Conservation (phyloP, 768 basidiomycete genomes). For the Lactifluus echinatus region DNA sequence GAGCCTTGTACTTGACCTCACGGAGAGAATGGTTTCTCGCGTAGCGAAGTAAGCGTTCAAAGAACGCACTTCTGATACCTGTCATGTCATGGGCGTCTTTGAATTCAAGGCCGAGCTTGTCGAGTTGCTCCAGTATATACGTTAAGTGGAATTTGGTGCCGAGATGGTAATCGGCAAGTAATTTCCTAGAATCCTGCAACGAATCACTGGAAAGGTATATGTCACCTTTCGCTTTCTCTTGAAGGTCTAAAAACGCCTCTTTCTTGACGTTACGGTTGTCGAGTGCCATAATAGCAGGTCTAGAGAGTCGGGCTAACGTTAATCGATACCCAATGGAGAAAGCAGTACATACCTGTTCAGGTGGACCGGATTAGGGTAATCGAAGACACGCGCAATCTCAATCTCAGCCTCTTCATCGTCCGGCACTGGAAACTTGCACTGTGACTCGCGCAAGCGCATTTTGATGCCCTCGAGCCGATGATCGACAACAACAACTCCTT, state of each 20-base stretch:
- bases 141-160: conserved; percentile 42
- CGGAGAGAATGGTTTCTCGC: conserved; percentile 50
- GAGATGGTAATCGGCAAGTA: conserved; percentile 43
- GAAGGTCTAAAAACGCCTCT: conserved; percentile 52
- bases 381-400: conserved; percentile 62
- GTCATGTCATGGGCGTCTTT: conserved; percentile 31
- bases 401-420: conserved; percentile 43
- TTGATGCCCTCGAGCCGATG: conserved; percentile 42
- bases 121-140: conserved; percentile 41
- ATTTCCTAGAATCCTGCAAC: conserved; percentile 35
- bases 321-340: neutral
- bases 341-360: conserved; percentile 52
- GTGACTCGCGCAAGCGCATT: conserved; percentile 63
- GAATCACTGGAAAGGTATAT: conserved; percentile 55
- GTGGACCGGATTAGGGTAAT: conserved; percentile 49
- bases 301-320: conserved; percentile 23
- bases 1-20: conserved; percentile 65
- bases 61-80: conserved; percentile 46
- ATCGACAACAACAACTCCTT: conserved; percentile 72
- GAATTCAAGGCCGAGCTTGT: conserved; percentile 41
- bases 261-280: conserved; percentile 62
- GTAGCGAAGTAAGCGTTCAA: conserved; percentile 46
- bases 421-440: conserved; percentile 62
- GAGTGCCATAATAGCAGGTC: conserved; percentile 68
- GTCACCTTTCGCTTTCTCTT: conserved; percentile 46